Base-by-base conservation (phyloP, 768 basidiomycete genomes). In the Termitomyces bulborhizus region DNA sequence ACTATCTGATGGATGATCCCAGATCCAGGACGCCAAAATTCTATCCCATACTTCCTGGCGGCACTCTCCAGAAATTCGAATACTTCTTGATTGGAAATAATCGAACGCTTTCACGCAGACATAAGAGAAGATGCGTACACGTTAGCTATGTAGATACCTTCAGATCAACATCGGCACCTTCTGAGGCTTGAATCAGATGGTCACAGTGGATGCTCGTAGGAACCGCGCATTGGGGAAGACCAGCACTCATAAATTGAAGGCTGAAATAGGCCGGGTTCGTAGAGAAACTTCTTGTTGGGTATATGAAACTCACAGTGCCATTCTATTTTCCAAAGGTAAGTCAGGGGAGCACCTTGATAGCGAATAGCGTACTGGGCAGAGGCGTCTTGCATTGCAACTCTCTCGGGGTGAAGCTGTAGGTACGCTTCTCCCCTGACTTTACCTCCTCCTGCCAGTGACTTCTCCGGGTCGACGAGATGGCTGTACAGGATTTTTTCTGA, bases 1-100 rank as follows among this genome's bases (percentile, higher is more conserved):
- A 99, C 96, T 56, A 98, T 97, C 67, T 98, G 97, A 69, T 99
- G 97, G 59, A 99, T 96, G 59, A 92, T 93, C 18, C 90, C 90
- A 50, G 87, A 90, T n/a, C 97, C 97, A 32, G 97, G 97, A 63
- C 82, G 77, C 96, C 97, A 98, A 70, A 98, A 99, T 71, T 98
- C 96, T 61, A 98, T 97, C 31, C 96, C 91, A 66, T 92, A 93
- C 69, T 91, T 93, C 60, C 78, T 79, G 29, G 90, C 86, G 15
- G 94, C 93, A 61, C 92, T 95, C 71, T 96, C 86, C 56, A 99
- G 74, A 68, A 99, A 99, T 65, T 98, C 92, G 64, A 98, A 99
- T 12, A 99, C 96, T 68, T 99, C 97, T 73, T 91, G 83, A 68
- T 98, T 98, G 11, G 85, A 84, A 39, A 84, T 76, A 58, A 98